Evolutionary conservation across 139 green algal species (phyloP), one percentile per base, ranked within the genome.

Genomic region (Chlorella sp.): DNA sequence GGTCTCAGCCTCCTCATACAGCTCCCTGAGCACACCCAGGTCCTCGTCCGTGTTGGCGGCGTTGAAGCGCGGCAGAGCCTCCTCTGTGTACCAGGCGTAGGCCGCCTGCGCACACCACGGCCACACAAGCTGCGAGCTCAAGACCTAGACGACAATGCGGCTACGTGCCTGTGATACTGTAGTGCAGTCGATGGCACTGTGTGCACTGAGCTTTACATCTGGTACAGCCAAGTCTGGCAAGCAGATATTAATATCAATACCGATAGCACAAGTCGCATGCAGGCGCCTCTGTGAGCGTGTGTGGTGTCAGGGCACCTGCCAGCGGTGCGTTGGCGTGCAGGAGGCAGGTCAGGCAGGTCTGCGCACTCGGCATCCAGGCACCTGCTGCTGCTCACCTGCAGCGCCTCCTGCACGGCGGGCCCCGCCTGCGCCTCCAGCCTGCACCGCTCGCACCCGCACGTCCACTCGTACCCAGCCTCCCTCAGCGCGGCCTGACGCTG

Each of bases 31-130:
- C 26, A 62, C 26, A 29, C 34, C 33, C 70, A 77, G 2, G 65
- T 80, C 74, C 74, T 84, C 74, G 2, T 23, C 50, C 62, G 70
- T 24, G n/a, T 84, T 76, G 32, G 64, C 73, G 5, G 32, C 51
- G 49, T 55, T 76, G 36, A 62, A 82, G 0, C 31, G 32, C 3
- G 61, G 61, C 14, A 33, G 22, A 26, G 66, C 79, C 35, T 85
- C 79, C 35, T 79, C 34, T 5, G 6, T 32, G 36, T 67, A 85
- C 79, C 79, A 85, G 3, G 2, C 20, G 24, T 64, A 30, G 22
- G 55, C 55, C 4, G 22, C 24, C 55, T 64, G 62, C 4, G 35
- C 4, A n/a, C 35, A 42, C 3, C 27, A 67, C 55, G 27, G 17
- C 17, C 17, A 29, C 55, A 63, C 55, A n/a, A 63, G 17, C 24